phyloP scores from a whole-genome alignment of 2,329 filamentous ascomycete genomes.

The Rhinocladiella mackenziei region DNA sequence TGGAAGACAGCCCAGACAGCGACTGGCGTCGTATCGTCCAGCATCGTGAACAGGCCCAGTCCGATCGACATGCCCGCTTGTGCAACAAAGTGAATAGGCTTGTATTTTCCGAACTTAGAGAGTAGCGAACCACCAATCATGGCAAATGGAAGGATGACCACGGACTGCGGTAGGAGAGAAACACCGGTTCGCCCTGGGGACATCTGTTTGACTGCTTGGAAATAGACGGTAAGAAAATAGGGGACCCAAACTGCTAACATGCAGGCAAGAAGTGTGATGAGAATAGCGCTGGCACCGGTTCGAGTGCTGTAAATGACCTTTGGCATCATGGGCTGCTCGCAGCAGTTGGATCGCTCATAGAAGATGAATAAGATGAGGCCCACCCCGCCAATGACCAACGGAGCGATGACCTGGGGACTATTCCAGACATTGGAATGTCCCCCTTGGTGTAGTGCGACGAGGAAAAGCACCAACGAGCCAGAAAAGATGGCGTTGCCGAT shows the following conservation, averaged over 20 bases:
- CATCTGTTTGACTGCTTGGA: constrained; percentile 33
- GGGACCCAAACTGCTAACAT: constrained; percentile 42
- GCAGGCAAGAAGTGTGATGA: constrained; percentile 41
- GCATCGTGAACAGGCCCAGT: constrained; percentile 30
- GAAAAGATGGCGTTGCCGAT: constrained; percentile 39
- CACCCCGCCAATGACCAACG: constrained; percentile 36
- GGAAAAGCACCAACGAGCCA: not conserved
- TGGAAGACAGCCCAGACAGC: constrained; percentile 31
- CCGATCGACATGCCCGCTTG: constrained; percentile 30
- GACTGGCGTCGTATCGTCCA: constrained; percentile 27
- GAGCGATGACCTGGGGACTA: constrained; percentile 35
- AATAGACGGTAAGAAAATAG: constrained; percentile 44
- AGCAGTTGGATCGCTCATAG: constrained; percentile 40
- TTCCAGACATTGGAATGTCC: too few relatives aligned
- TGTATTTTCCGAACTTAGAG: constrained; percentile 32
- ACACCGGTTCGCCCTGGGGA: constrained; percentile 32
- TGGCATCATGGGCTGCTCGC: constrained; percentile 37
- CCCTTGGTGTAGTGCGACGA: too few relatives aligned
- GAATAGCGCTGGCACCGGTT: constrained; percentile 38
- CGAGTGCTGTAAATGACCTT: constrained; percentile 36
- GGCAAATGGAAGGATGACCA: constrained; percentile 20
- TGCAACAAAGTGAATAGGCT: constrained; percentile 28
- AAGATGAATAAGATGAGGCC: constrained; percentile 34
- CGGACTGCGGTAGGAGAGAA: constrained; percentile 27
- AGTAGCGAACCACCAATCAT: constrained; percentile 29